These are phyloP conservation scores for Tuber melanosporum DNA, from an alignment of 495 filamentous ascomycete genomes.

Conservation along the genomic window DNA sequence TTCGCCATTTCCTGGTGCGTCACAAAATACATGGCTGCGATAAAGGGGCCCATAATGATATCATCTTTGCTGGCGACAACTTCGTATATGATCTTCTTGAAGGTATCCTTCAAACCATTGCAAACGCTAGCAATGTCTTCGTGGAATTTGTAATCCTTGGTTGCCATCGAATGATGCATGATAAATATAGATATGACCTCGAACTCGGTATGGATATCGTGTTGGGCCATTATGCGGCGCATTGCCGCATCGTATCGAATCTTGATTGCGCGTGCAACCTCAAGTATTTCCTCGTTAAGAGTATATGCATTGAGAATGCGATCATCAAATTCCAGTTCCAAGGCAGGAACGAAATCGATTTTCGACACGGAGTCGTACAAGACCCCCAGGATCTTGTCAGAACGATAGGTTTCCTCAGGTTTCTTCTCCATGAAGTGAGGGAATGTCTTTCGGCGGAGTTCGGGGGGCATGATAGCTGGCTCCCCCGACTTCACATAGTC, in stretches of 20 bases:
- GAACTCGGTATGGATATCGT: constrained; percentile 81
- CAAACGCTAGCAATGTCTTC: constrained; percentile 70
- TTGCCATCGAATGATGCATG: constrained; percentile 58
- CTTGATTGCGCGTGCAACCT: constrained; percentile 62
- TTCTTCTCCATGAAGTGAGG: constrained; percentile 91
- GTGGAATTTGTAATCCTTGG: constrained; percentile 74
- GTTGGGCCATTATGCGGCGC: constrained; percentile 74
- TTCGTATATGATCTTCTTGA: constrained; percentile 57
- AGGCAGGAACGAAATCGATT: constrained; percentile 64
- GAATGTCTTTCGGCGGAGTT: constrained; percentile 56
- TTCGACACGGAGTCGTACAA: constrained; percentile 69
- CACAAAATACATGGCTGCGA: constrained; percentile 79
- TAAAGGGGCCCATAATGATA: constrained; percentile 58
- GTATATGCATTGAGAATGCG: constrained; percentile 64
- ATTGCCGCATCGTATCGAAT: constrained; percentile 68
- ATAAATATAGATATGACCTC: constrained; percentile 85
- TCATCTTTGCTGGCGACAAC: constrained; percentile 58
- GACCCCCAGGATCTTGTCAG: constrained; percentile 66
- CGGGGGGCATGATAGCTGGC: constrained; percentile 59
- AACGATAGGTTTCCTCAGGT: constrained; percentile 56
- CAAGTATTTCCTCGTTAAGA: constrained; percentile 50
- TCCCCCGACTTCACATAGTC: constrained; percentile 89
- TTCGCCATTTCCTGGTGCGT: constrained; percentile 63
- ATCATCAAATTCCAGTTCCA: constrained; percentile 64
- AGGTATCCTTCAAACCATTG: constrained; percentile 56